Evolutionary conservation across 108 stramenopile species (phyloP), one percentile per base, ranked within the genome.

Genomic region (Craspedostauros australis): DNA sequence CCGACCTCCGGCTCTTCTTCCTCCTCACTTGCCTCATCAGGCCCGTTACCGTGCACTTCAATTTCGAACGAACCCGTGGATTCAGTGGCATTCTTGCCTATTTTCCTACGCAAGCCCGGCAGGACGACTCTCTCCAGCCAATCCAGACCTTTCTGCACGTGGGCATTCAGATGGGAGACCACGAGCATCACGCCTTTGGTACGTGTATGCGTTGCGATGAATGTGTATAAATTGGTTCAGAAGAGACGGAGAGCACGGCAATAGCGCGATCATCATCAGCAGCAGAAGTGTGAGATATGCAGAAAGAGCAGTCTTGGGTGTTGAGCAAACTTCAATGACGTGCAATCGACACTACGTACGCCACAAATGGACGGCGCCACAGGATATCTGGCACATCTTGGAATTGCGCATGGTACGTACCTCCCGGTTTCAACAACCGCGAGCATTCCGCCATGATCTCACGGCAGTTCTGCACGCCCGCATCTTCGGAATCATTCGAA

Each of bases 1-100:
- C 79, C 79, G 7, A 30, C 27, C 32, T 67, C 73, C 8, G 46
- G 44, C 8, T 54, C 32, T 12, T 68, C 53, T 8, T 47, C 43
- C 21, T 68, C 66, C 0, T 45, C 78, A 29, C 37, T 48, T 18
- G 61, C 64, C 28, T 62, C 73, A 39, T 77, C 50, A 23, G 30
- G 75, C 49, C 77, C 80, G 34, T 66, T 79, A 15, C 89, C 85
- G 56, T 91, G 89, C 1, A 91, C 81, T 63, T 91, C 81, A 53
- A 91, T n/a, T n/a, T n/a, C n/a, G n/a, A n/a, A n/a, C n/a, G n/a
- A n/a, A n/a, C n/a, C n/a, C n/a, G n/a, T n/a, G 64, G 1, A 56
- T 50, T 82, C 84, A 91, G 19, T 56, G 6, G 39, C 19, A 53
- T 45, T 44, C 39, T 57, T 26, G 37, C 14, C 57, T 24, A 53